Conservation (phyloP, 1,284 basidiomycete genomes). For the Moniliella sp. region DNA sequence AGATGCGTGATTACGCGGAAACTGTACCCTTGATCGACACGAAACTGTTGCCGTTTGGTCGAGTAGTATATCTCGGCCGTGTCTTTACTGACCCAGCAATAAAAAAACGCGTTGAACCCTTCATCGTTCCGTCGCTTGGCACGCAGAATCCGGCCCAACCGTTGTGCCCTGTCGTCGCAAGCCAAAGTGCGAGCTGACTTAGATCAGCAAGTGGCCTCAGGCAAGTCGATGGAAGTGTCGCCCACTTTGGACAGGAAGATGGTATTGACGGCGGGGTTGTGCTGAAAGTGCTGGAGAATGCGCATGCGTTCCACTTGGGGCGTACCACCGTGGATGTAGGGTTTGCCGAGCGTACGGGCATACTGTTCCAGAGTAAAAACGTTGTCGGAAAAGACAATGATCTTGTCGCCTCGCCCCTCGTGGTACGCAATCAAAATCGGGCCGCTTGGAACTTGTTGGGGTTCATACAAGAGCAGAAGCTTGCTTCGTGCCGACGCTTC, state of each 20-base stretch:
- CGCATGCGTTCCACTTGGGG: constrained; percentile 87
- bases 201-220: constrained; percentile 97
- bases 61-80: constrained; percentile 98
- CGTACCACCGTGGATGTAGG: constrained; percentile 89
- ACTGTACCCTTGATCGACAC: no score
- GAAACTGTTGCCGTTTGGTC: no score
- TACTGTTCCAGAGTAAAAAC: constrained; percentile 92
- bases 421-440: constrained; percentile 97
- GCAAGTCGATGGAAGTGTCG: constrained; percentile 94
- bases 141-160: constrained; percentile 72
- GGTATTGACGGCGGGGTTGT: constrained; percentile 77
- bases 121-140: constrained; percentile 96
- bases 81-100: constrained; percentile 91
- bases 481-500: constrained; percentile 74
- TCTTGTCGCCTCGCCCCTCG: constrained; percentile 91
- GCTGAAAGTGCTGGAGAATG: constrained; percentile 83
- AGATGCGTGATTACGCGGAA: no score
- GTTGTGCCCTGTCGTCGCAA: constrained; percentile 90
- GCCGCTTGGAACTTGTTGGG: constrained; percentile 93
- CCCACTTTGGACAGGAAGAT: constrained; percentile 98
- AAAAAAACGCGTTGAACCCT: constrained; percentile 99
- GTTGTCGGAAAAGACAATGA: constrained; percentile 97
- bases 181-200: constrained; percentile 98
- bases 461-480: constrained; percentile 92
- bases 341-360: constrained; percentile 74